These are phyloP conservation scores for Hyphopichia khmerensis DNA, from an alignment of 1,139 yeast species.

Conservation along the genomic window DNA sequence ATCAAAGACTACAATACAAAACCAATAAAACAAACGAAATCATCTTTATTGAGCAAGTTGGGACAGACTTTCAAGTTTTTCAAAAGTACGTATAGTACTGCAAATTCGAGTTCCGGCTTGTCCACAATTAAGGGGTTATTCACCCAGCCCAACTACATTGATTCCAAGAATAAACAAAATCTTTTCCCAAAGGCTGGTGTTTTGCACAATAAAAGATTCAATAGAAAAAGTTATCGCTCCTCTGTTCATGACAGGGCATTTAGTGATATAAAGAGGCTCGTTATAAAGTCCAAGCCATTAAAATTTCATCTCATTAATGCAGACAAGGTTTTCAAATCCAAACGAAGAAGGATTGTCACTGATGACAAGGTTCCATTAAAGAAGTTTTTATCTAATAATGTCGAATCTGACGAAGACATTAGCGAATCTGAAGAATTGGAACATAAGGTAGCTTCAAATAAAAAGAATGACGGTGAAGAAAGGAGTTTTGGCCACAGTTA, in stretches of 20 bases:
- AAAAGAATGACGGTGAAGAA: constrained; percentile 1
- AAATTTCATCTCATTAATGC: constrained; percentile 46
- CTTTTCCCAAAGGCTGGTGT: constrained; percentile 6
- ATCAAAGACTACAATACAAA: constrained; percentile 4
- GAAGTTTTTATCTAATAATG: constrained; percentile 14
- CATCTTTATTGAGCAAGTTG: constrained; percentile 33
- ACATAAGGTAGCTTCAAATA: not conserved
- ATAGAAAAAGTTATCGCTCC: constrained; percentile 4
- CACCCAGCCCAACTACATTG: constrained; percentile 21
- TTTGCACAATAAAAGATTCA: constrained; percentile 4
- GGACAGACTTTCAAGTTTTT: constrained; percentile 41
- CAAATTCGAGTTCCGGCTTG: constrained; percentile 5
- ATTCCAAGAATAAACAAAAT: constrained; percentile 11
- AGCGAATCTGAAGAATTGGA: constrained; percentile 15
- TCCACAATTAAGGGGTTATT: constrained; percentile 23
- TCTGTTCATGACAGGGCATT: not conserved
- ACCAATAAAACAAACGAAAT: constrained; percentile 9
- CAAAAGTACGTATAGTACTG: constrained; percentile 13
- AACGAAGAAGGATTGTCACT: constrained; percentile 29
- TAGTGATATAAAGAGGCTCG: constrained; percentile 32
- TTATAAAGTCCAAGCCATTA: constrained; percentile 42
- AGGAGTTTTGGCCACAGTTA: constrained; percentile 1
- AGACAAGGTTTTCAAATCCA: constrained; percentile 38
- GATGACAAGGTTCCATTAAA: constrained; percentile 15
- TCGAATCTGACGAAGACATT: constrained; percentile 18